Percentiles rank a stretch among this genome's conserved stretches.
These are phyloP conservation scores for Aspergillus intermedius DNA, from an alignment of 2,329 filamentous ascomycete species.

Conservation along the genomic window DNA sequence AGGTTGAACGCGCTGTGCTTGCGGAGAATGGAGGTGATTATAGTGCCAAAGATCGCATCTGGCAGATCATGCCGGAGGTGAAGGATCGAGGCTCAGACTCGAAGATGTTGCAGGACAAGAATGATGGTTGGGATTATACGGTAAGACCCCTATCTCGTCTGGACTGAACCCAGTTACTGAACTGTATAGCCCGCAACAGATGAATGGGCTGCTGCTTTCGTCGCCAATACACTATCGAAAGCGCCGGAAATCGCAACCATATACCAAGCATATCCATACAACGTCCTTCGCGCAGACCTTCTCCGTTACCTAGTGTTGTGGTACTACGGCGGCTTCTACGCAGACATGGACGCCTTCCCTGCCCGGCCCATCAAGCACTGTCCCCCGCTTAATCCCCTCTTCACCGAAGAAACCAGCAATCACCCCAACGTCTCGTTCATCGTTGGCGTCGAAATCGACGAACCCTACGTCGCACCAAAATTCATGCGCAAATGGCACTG, in stretches of 20 bases:
- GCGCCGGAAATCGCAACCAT: constrained; percentile 21
- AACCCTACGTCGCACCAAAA: constrained; percentile 25
- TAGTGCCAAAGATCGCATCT: constrained; percentile 16
- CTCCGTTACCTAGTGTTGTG: constrained; percentile 32
- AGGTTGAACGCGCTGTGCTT: constrained; percentile 15
- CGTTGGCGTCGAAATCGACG: constrained; percentile 30
- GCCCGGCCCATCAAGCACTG: constrained; percentile 22
- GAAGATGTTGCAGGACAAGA: constrained; percentile 18
- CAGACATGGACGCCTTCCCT: constrained; percentile 28
- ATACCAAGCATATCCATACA: constrained; percentile 35
- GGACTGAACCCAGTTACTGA: neutral
- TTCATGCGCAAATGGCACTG: constrained; percentile 30
- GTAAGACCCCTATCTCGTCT: constrained; percentile 9
- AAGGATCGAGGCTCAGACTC: constrained; percentile 19
- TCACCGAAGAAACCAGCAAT: constrained; percentile 1
- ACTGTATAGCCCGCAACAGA: constrained; percentile 19
- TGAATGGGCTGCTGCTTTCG: constrained; percentile 20
- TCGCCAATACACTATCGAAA: constrained; percentile 16
- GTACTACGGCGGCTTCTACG: constrained; percentile 32
- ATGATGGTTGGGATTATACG: constrained; percentile 22
- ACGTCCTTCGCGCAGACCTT: constrained; percentile 47
- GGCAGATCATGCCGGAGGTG: constrained; percentile 26
- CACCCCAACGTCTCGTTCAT: constrained; percentile 24
- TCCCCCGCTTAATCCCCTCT: constrained; percentile 17
- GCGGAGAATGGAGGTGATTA: constrained; percentile 5